Evolutionary conservation across 2,329 filamentous ascomycete species (phyloP), one percentile per base, ranked within the genome.

Genomic region (Diaporthe citri): DNA sequence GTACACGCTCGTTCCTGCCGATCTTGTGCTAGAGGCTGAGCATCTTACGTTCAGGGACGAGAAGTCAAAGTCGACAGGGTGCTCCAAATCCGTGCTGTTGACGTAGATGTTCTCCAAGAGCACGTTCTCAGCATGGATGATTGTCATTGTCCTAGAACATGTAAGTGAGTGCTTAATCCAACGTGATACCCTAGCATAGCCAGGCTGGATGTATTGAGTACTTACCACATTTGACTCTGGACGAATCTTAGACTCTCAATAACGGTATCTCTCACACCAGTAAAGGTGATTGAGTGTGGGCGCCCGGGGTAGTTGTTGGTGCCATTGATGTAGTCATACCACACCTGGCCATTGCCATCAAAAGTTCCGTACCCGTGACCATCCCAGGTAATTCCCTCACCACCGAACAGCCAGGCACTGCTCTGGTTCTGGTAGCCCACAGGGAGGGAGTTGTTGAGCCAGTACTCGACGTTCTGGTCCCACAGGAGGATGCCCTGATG

Each of bases 361-460:
- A 82, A 74, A 0, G 78, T 81, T 0, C 86, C 87, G 20, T 79
- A 77, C 0, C 85, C 85, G 72, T 84, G 79, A 9, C 86, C 86
- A 34, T 85, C 78, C 72, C 86, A 81, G 15, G 80, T 80, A 17
- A 88, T 77, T 43, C 84, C 82, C 12, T 84, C 81, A 1, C 86
- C 87, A 7, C 86, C 85, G 10, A 86, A 78, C 34, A 83, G 76
- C 80, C 83, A 86, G 9, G 84, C 84, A 6, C 84, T 83, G 22
- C 82, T 82, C 59, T 86, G 85, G 67, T 86, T 86, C 75, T 86
- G 85, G 64, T 84, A 85, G 0, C 83, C 84, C n/a, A 86, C 82
- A 0, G 80, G 78, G 2, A 85, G 72, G 2, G 84, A 85, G 66
- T 85, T 78, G 46, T 80, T 79, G 3, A 86, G 79, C 85, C 85